Conservation (phyloP, 495 filamentous ascomycete genomes). For the Talaromyces ruber region DNA sequence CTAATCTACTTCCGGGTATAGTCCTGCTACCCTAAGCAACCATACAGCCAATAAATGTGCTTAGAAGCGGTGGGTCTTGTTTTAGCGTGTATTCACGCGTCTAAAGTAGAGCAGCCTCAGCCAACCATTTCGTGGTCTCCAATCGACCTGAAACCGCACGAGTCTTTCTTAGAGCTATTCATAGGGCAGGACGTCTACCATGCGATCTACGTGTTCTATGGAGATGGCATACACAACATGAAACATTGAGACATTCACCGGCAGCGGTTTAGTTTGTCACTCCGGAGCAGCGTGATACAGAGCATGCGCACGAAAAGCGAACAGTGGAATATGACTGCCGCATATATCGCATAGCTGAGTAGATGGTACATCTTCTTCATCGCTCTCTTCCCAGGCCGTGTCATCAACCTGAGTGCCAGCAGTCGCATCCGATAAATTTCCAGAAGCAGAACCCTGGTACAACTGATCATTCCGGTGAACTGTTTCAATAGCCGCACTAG, state of each 20-base stretch:
- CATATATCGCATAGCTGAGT: not conserved
- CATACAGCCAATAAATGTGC: not conserved
- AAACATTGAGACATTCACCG: not conserved
- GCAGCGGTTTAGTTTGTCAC: not conserved
- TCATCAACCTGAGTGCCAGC: not conserved
- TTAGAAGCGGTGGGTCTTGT: not conserved
- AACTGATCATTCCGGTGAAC: not conserved
- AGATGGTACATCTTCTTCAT: not conserved
- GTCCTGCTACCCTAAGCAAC: not conserved
- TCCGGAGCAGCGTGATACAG: slow-evolving; percentile 6
- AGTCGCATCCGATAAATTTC: not conserved
- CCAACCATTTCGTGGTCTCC: not conserved
- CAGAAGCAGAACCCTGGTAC: not conserved
- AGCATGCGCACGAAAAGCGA: slow-evolving; percentile 2
- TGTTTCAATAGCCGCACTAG: slow-evolving; percentile 12
- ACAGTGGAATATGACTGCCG: slow-evolving; percentile 1
- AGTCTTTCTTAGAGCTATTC: not conserved
- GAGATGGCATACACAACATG: not conserved
- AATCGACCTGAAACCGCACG: slow-evolving; percentile 1
- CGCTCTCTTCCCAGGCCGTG: slow-evolving; percentile 2
- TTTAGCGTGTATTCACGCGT: not conserved
- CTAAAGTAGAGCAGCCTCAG: not conserved
- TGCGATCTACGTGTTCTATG: not conserved
- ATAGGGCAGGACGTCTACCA: not conserved
- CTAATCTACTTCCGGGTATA: not conserved